Evolutionary conservation across 2,329 filamentous ascomycete genomes (phyloP).

Genomic region (Exserohilum turcica): DNA sequence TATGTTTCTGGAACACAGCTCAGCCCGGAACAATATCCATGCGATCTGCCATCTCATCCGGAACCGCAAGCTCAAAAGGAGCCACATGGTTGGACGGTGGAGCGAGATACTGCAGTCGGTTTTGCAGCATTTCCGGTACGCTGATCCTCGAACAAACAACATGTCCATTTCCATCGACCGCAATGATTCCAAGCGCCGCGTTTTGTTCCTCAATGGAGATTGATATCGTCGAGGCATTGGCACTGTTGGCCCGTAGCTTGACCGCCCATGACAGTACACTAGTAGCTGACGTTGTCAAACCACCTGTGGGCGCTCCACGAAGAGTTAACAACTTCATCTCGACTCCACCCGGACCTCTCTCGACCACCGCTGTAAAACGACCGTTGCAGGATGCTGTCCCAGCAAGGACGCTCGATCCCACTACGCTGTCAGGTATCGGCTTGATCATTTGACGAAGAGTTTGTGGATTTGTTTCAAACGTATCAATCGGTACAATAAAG

Average conservation of each 20-base stretch:
- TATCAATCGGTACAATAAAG: slow-evolving; percentile 24
- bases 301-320: slow-evolving; percentile 14
- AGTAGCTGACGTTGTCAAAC: slow-evolving; percentile 18
- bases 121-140: slow-evolving; percentile 18
- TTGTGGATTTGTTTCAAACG: slow-evolving; percentile 1
- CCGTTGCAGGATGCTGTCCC: slow-evolving; percentile 22
- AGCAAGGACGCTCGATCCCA: slow-evolving; percentile 15
- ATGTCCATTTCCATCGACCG: slow-evolving; percentile 23
- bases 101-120: neutral
- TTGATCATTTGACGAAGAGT: slow-evolving; percentile 8
- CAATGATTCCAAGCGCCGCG: slow-evolving; percentile 22
- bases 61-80: slow-evolving; percentile 2
- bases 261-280: slow-evolving; percentile 10
- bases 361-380: slow-evolving; percentile 21
- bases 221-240: slow-evolving; percentile 16
- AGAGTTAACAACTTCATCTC: slow-evolving; percentile 20
- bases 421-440: slow-evolving; percentile 12
- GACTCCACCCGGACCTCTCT: slow-evolving; percentile 7
- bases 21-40: slow-evolving; percentile 8
- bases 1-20: neutral
- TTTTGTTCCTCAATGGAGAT: slow-evolving; percentile 19
- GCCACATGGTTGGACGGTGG: neutral
- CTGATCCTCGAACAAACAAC: slow-evolving; percentile 19
- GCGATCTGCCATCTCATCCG: neutral
- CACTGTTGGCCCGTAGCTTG: slow-evolving; percentile 8